These are phyloP conservation scores for Bertia moriformis DNA, from an alignment of 2,329 filamentous ascomycete species.

Conservation along the genomic window DNA sequence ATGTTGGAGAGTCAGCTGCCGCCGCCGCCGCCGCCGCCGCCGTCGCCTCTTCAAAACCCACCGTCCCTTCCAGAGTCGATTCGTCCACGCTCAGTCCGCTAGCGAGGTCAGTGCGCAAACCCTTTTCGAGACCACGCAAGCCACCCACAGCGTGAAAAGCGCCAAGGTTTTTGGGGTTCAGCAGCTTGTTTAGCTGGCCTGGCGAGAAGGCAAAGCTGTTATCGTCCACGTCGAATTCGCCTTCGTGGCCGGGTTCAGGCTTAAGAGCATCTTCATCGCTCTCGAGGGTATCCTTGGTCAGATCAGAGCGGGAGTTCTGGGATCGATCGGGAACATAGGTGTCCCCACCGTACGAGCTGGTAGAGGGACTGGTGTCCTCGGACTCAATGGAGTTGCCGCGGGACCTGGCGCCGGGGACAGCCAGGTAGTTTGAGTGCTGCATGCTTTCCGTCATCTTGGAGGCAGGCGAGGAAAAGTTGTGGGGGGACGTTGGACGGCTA, in stretches of 20 bases:
- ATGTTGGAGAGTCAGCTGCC: conserved; percentile 11
- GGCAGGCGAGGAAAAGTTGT: background rate
- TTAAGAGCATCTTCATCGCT: conserved; percentile 37
- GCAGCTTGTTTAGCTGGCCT: conserved; percentile 60
- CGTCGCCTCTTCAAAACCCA: conserved; percentile 53
- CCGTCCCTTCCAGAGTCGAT: conserved; percentile 39
- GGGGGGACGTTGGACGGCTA: background rate
- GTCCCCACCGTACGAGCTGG: background rate
- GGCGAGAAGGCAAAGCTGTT: conserved; percentile 63
- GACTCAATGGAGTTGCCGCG: background rate
- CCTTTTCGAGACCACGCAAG: conserved; percentile 57
- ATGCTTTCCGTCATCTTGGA: background rate
- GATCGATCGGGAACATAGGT: background rate
- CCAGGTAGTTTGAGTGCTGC: background rate
- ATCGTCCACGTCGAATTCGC: conserved; percentile 49
- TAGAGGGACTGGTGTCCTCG: background rate
- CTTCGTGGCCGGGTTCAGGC: conserved; percentile 59
- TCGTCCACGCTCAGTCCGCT: conserved; percentile 61
- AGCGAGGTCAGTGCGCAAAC: conserved; percentile 49
- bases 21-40: conserved; percentile 17
- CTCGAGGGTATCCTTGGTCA: background rate
- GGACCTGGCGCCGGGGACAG: background rate
- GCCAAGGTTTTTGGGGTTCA: conserved; percentile 65
- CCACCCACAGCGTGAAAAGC: conserved; percentile 68
- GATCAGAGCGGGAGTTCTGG: background rate